These are phyloP conservation scores for Endogone sp. DNA, from an alignment of 192 early-diverging fungal species.

Conservation along the genomic window DNA sequence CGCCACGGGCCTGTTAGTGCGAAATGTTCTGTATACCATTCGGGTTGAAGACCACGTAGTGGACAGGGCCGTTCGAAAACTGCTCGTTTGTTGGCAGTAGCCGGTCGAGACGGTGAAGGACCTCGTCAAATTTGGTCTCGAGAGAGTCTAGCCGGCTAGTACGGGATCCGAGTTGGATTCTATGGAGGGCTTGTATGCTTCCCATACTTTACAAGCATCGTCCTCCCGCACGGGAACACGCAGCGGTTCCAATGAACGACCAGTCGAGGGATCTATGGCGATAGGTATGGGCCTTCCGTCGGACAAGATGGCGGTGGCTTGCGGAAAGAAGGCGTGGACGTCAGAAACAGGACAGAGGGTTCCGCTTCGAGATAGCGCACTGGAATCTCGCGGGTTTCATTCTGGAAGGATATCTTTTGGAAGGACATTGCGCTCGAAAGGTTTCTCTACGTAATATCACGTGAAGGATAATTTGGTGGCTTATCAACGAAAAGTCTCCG, in stretches of 20 bases:
- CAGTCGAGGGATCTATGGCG: not conserved
- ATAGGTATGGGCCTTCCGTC: constrained; percentile 17
- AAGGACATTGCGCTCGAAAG: not conserved
- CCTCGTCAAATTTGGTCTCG: constrained; percentile 12
- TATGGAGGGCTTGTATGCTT: constrained; percentile 2
- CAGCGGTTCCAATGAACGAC: not conserved
- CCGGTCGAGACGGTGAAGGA: constrained; percentile 17
- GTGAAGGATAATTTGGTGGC: not conserved
- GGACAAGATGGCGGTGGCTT: constrained; percentile 18
- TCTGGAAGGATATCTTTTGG: not conserved
- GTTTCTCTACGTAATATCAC: not conserved
- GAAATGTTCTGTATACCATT: not conserved
- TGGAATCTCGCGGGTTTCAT: not conserved
- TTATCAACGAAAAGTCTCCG: not conserved
- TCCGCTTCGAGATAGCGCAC: not conserved
- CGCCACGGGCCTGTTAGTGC: not conserved
- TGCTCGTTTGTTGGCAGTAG: not conserved
- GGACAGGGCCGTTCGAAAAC: not conserved
- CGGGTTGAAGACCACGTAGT: constrained; percentile 2
- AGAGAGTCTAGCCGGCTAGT: constrained; percentile 1
- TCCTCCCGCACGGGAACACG: constrained; percentile 2
- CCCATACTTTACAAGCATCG: constrained; percentile 7
- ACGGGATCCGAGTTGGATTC: not conserved
- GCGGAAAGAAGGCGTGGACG: constrained; percentile 21
- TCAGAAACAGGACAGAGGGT: constrained; percentile 13